Percentiles rank a stretch among this genome's conserved stretches.
These are phyloP conservation scores for Alnus glutinosa DNA, from an alignment of 306 rosid genomes.

Conservation along the genomic window DNA sequence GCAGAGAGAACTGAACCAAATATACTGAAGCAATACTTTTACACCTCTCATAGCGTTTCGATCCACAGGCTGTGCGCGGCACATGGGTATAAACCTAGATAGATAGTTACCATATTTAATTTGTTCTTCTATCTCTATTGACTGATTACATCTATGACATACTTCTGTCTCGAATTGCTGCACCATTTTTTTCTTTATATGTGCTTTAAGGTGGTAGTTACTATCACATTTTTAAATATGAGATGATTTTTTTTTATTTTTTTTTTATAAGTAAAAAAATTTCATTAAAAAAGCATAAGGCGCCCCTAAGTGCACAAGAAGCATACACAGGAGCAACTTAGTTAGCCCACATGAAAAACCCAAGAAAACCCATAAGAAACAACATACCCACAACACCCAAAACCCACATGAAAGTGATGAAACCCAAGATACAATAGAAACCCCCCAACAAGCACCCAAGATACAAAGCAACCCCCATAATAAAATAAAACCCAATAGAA, in stretches of 20 bases:
- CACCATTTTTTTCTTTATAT: background rate
- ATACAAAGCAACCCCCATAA: no score
- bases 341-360: no score
- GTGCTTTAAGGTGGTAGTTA: background rate
- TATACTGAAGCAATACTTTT: slow-evolving; percentile 67
- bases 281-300: no score
- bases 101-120: slow-evolving; percentile 11
- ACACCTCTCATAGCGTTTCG: slow-evolving; percentile 76
- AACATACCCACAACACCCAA: no score
- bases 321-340: no score
- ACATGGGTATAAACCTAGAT: slow-evolving; percentile 64
- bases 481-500: no score
- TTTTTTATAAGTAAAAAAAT: no score
- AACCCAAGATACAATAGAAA: no score
- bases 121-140: slow-evolving; percentile 8
- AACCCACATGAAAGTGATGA: no score
- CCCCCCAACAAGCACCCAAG: no score
- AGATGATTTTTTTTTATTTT: background rate
- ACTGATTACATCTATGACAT: slow-evolving; percentile 7
- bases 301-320: no score
- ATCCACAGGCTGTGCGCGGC: slow-evolving; percentile 69
- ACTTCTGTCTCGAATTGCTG: slow-evolving; percentile 8
- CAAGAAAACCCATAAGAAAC: no score
- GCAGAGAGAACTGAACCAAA: slow-evolving; percentile 62
- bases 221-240: background rate